A percentile compares a stretch with the other conserved stretches of the same genome.
These are phyloP conservation scores for Casaregolazyma suthepensis DNA, from an alignment of 1,139 yeast species.

Conservation along the genomic window DNA sequence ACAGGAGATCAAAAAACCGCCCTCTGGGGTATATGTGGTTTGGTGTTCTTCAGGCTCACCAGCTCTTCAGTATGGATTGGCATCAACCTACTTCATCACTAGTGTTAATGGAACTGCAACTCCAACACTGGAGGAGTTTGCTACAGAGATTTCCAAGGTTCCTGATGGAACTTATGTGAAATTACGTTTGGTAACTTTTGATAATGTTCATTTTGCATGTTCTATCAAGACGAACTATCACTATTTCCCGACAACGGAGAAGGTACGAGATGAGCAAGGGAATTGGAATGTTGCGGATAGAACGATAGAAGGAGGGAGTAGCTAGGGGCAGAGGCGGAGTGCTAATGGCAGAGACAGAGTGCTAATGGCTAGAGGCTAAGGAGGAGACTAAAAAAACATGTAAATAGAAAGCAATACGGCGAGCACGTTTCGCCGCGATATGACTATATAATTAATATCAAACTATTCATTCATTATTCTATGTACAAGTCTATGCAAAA, in stretches of 20 bases:
- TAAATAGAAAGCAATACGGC: neutral
- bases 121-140: conserved; percentile 58
- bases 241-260: conserved; percentile 65
- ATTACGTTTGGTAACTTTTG: conserved; percentile 74
- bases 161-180: conserved; percentile 80
- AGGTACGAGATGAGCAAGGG: conserved; percentile 39
- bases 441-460: neutral
- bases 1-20: conserved; percentile 79
- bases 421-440: neutral
- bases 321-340: neutral
- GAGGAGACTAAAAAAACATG: neutral
- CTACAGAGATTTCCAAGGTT: conserved; percentile 55
- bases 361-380: neutral
- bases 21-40: conserved; percentile 78
- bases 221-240: conserved; percentile 85
- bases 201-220: conserved; percentile 77
- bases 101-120: conserved; percentile 79
- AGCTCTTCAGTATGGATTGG: conserved; percentile 75
- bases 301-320: conserved; percentile 13
- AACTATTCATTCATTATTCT: neutral
- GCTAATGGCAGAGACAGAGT: neutral
- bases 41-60: conserved; percentile 75
- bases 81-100: conserved; percentile 76
- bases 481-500: conserved; percentile 3
- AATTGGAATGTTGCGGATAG: conserved; percentile 17